phyloP scores from a whole-genome alignment of 108 stramenopile species.

The Discostella pseudostelligera region DNA sequence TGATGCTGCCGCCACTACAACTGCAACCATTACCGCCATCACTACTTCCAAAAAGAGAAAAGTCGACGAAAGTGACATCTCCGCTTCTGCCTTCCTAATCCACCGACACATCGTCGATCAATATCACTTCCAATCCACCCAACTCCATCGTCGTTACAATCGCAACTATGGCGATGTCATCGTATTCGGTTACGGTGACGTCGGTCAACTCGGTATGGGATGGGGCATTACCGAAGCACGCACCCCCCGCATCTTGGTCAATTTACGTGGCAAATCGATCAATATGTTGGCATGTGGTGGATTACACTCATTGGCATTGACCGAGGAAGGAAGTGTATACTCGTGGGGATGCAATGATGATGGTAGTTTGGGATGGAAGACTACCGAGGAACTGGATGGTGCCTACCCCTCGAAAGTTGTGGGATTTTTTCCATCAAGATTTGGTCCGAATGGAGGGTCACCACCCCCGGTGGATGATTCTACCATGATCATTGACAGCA shows the following conservation, averaged over 20 bases:
- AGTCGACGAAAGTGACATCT: no score
- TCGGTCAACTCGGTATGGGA: slow-evolving; percentile 57
- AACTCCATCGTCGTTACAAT: slow-evolving; percentile 6
- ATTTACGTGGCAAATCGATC: slow-evolving; percentile 39
- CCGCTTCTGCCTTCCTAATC: not conserved
- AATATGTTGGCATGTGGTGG: slow-evolving; percentile 77
- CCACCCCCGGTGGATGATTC: no score
- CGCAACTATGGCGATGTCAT: slow-evolving; percentile 36
- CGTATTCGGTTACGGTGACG: slow-evolving; percentile 56
- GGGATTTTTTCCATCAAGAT: slow-evolving; percentile 19
- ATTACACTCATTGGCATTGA: slow-evolving; percentile 66
- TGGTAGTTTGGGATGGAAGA: slow-evolving; percentile 67
- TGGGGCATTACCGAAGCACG: slow-evolving; percentile 11
- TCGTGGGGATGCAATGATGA: slow-evolving; percentile 94
- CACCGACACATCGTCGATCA: not conserved
- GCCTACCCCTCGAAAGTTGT: slow-evolving; percentile 16
- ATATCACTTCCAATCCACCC: slow-evolving; percentile 11
- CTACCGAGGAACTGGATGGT: slow-evolving; percentile 29
- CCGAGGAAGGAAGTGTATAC: slow-evolving; percentile 71
- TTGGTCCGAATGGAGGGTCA: slow-evolving; percentile 28
- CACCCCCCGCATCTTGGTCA: slow-evolving; percentile 21
- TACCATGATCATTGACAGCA: not conserved
- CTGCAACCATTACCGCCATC: no score
- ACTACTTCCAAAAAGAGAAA: no score
- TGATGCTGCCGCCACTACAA: no score